Evolutionary conservation across 495 filamentous ascomycete species (phyloP).

Genomic region (Aspergillus avenaceus): DNA sequence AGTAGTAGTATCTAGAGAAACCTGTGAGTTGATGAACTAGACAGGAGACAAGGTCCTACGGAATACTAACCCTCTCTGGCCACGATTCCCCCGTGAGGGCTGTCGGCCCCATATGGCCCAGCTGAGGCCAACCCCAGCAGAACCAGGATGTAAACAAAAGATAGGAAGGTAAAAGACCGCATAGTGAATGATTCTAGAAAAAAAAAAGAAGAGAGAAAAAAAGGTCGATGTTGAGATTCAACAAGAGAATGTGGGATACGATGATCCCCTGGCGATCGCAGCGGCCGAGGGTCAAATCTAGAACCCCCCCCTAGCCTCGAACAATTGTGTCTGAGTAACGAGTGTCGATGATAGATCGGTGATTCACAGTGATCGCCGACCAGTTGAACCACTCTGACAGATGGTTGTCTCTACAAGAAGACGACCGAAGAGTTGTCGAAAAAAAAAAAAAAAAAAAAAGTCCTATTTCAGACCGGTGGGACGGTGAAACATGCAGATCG

Average conservation of each 20-base stretch:
- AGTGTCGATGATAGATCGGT: background rate
- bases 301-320: constrained; percentile 1
- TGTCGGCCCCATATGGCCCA: constrained; percentile 39
- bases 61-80: constrained; percentile 28
- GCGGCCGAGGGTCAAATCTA: constrained; percentile 2
- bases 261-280: background rate
- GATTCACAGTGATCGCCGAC: no score
- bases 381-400: background rate
- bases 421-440: background rate
- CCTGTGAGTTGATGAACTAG: constrained; percentile 5
- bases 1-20: constrained; percentile 18
- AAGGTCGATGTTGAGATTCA: background rate
- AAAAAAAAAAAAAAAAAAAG: background rate
- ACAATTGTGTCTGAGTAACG: constrained; percentile 1
- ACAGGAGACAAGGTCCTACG: background rate
- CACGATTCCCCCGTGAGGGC: constrained; percentile 28
- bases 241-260: background rate
- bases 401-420: background rate
- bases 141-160: constrained; percentile 34
- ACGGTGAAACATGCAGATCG: constrained; percentile 17
- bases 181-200: constrained; percentile 17
- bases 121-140: constrained; percentile 46
- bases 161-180: constrained; percentile 29
- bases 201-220: background rate
- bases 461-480: constrained; percentile 8